These are phyloP conservation scores for Boletellus emodensis DNA, from an alignment of 768 basidiomycete species.

Conservation along the genomic window DNA sequence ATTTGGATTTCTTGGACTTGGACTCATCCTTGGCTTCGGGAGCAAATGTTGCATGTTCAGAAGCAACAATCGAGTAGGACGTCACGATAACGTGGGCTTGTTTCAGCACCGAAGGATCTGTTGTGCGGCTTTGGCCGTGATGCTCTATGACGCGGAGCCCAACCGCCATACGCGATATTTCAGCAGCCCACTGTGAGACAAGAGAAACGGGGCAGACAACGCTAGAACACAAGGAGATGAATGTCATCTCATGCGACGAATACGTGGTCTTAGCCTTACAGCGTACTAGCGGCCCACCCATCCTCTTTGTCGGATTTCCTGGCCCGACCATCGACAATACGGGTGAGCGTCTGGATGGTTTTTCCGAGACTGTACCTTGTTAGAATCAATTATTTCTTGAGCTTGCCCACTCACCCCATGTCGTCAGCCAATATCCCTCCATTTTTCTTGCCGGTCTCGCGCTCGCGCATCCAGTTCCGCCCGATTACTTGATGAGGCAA, in stretches of 20 bases:
- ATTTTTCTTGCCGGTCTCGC: conserved; percentile 71
- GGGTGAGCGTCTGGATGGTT: conserved; percentile 86
- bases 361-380: conserved; percentile 61
- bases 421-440: conserved; percentile 94
- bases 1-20: conserved; percentile 42
- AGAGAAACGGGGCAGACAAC: conserved; percentile 87
- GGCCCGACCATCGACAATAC: conserved; percentile 80
- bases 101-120: conserved; percentile 52
- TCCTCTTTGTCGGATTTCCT: conserved; percentile 64
- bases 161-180: conserved; percentile 69
- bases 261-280: conserved; percentile 43
- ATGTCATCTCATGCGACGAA: background rate
- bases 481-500: conserved; percentile 88
- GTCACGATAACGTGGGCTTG: conserved; percentile 76
- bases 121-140: conserved; percentile 73
- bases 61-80: conserved; percentile 80
- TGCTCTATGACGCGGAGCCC: conserved; percentile 73
- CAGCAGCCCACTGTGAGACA: conserved; percentile 86
- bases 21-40: conserved; percentile 54
- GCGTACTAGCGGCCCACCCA: conserved; percentile 67
- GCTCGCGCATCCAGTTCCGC: conserved; percentile 79
- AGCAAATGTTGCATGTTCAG: conserved; percentile 61
- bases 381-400: background rate
- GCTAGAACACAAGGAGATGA: conserved; percentile 36
- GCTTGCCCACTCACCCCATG: conserved; percentile 59